phyloP scores from a whole-genome alignment of 148 eudicot genomes.

The Arctostaphylos glauca region DNA sequence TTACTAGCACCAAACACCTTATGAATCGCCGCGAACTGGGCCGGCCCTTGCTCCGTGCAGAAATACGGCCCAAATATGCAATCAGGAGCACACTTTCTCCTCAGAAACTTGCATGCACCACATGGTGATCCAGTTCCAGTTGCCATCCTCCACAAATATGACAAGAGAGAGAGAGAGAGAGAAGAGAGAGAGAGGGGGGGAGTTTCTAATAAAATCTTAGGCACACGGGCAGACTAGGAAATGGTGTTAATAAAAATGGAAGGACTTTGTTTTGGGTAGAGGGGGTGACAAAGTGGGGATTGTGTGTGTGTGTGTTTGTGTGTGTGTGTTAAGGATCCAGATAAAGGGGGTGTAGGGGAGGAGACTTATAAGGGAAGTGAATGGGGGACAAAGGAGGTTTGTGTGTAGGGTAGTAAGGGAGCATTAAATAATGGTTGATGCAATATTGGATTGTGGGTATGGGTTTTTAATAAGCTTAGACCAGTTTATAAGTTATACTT shows the following conservation, averaged over 20 bases:
- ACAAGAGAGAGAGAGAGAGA: not conserved
- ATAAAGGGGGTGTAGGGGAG: not conserved
- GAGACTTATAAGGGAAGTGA: constrained; percentile 15
- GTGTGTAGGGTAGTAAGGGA: constrained; percentile 52
- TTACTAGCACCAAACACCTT: constrained; percentile 70
- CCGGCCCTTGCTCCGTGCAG: constrained; percentile 52
- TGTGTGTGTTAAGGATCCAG: not conserved
- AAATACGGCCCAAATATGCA: constrained; percentile 62
- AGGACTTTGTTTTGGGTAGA: not conserved
- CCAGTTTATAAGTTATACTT: constrained; percentile 12
- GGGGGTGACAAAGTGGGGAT: constrained; percentile 14
- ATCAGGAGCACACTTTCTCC: constrained; percentile 46
- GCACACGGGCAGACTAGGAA: constrained; percentile 51
- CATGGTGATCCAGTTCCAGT: constrained; percentile 60
- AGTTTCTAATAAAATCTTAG: not conserved
- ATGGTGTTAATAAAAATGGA: constrained; percentile 27
- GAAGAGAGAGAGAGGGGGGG: not conserved
- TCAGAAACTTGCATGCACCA: constrained; percentile 63
- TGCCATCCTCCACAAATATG: constrained; percentile 28
- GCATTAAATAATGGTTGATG: constrained; percentile 63
- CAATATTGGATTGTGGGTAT: constrained; percentile 27
- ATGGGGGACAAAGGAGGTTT: constrained; percentile 44
- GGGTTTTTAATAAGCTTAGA: constrained; percentile 15
- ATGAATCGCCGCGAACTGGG: constrained; percentile 54
- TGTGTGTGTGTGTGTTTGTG: too few relatives aligned